Percentiles rank a stretch among this genome's conserved stretches.
These are phyloP conservation scores for Lathyrus tuberosus DNA, from an alignment of 306 rosid genomes.

Conservation along the genomic window DNA sequence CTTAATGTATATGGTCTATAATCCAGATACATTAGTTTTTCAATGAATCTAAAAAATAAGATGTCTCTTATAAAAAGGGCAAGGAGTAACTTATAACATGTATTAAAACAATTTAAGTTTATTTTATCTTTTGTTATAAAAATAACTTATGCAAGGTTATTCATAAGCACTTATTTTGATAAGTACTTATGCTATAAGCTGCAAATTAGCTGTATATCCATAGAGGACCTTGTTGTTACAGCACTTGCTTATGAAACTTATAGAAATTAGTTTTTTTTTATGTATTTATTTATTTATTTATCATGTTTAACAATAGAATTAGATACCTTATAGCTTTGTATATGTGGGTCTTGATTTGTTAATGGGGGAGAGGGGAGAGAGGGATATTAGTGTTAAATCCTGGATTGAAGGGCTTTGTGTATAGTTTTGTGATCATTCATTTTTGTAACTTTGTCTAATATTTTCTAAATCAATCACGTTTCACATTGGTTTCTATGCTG, in stretches of 20 bases:
- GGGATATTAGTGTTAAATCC: neutral
- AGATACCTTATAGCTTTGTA: neutral
- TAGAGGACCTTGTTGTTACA: neutral
- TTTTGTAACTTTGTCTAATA: neutral
- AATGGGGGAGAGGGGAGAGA: neutral
- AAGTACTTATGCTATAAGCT: too few relatives aligned
- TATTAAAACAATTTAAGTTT: too few relatives aligned
- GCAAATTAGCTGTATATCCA: too few relatives aligned
- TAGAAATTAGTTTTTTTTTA: neutral
- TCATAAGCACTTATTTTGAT: too few relatives aligned
- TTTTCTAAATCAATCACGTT: neutral
- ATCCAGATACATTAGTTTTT: too few relatives aligned
- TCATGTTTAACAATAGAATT: neutral
- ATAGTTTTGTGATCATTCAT: neutral
- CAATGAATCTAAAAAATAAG: too few relatives aligned
- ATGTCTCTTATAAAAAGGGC: too few relatives aligned
- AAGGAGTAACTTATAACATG: too few relatives aligned
- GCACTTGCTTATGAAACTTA: slow-evolving; percentile 16
- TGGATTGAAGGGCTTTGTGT: slow-evolving; percentile 3
- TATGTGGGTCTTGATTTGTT: neutral
- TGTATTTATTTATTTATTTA: neutral
- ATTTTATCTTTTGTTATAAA: too few relatives aligned
- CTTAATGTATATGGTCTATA: too few relatives aligned
- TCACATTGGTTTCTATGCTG: neutral
- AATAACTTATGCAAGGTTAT: too few relatives aligned